Base-by-base conservation (phyloP, 2,329 filamentous ascomycete genomes). In the Trichoderma koningiopsis region DNA sequence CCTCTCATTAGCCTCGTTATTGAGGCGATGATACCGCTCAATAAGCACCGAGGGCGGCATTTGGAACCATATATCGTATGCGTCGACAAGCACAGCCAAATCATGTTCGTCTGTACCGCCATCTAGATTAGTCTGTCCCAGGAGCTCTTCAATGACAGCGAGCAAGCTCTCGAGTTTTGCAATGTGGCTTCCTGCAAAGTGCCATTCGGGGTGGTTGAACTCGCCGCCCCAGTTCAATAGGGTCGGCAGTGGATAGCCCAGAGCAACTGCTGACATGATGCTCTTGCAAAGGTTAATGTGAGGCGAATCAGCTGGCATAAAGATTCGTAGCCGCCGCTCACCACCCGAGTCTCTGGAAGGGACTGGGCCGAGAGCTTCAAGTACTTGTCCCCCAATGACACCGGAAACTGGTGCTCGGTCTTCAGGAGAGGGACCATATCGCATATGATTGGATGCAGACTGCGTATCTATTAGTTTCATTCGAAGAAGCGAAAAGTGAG, bases 31-130 rank as follows among this genome's bases (percentile, higher is more conserved):
- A 66, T 77, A 81, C 8, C 80, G 76, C 49, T 79, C 69, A 5
- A 81, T 75, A 2, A 81, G 75, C 0, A 80, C 79, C 5, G 78
- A 77, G 0, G 79, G 78, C 2, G 79, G 79, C 0, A 81, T 75
- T 62, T 81, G 80, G 53, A 81, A 81, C 79, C 79, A 81, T 47
- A 79, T 72, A 53, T 81, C 79, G 70, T 81, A 78, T 0, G 79
- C 77, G 29, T 81, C 80, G 1, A 81, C 77, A n/a, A 81, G 72
- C 0, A 81, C 72, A 0, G 76, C 76, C 1, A 81, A 69, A 22
- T 66, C 63, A 19, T 66, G 27, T 24, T 66, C 63, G 37, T 66
- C 63, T 4, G 63, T 53, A 16, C 63, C 63, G 0, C 53, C 63
- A 6, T 66, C 63, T 2, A 66, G 5, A 7, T 49, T 27, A 10